Base-by-base conservation (phyloP, 352 stramenopile genomes). In the Globisporangium polare region DNA sequence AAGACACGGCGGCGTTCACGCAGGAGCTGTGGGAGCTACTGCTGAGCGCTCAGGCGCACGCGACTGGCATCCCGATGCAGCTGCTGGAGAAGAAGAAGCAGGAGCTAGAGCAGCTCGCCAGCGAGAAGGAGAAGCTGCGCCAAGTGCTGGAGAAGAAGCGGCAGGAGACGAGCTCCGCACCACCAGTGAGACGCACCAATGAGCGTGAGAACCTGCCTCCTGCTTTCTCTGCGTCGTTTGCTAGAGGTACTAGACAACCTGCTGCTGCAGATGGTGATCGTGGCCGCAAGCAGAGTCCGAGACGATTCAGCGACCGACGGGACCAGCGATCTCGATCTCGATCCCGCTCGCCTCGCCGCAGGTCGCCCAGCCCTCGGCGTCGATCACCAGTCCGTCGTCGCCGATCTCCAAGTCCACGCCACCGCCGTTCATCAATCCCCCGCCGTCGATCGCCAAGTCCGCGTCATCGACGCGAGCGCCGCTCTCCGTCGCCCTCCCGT, bases 61-160 rank as follows among this genome's bases (percentile, higher is more conserved):
- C 89, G 5, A 91, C 85, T 13, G 92, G 92, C 45, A 97, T 98
- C 63, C 89, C 91, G 1, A 78, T 72, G 45, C 71, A 68, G 43
- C 90, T 97, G 62, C 57, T 97, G 27, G 84, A 97, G 64, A 82
- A 95, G 71, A 97, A 97, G 77, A 97, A 96, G 67, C 71, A 86
- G 42, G 88, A 97, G 60, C 80, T 97, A 60, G 75, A 89, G 57
- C 58, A 67, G n/a, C 68, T 80, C 35, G 77, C 75, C 24, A 52
- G 72, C 8, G 73, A 88, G 17, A 91, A 92, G 53, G 63, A 80
- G 7, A 63, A 76, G 39, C 61, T 92, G n/a, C 79, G 79, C 18
- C 58, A 82, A 22, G 76, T 88, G 49, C 69, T 92, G 29, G 74
- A 86, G 20, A 57, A 60, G 35, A 92, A 92, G 69, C 69, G 64